Percentiles rank a stretch among this genome's conserved stretches.
phyloP scores from a whole-genome alignment of 169 alveolate genomes.

The Cryptosporidium ubiquitum region DNA sequence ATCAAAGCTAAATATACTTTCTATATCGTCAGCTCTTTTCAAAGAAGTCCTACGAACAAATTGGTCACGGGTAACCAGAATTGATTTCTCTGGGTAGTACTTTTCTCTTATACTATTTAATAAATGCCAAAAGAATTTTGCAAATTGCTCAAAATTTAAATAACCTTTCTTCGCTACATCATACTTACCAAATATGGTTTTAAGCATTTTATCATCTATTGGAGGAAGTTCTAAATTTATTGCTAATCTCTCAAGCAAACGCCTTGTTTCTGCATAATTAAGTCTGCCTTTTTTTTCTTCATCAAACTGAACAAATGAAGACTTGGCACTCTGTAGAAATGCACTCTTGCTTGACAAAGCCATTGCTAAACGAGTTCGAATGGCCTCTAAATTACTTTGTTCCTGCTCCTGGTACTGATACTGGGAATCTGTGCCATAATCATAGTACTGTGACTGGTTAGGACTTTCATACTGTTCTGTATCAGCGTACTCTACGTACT shows the following conservation, averaged over 20 bases:
- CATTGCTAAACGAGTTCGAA: conserved; percentile 57
- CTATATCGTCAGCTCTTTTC: conserved; percentile 33
- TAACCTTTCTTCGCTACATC: conserved; percentile 33
- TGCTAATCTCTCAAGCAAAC: conserved; percentile 75
- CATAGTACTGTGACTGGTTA: conserved; percentile 3
- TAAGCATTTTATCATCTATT: conserved; percentile 72
- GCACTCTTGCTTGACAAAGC: conserved; percentile 61
- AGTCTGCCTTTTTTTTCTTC: conserved; percentile 47
- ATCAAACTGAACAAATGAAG: conserved; percentile 76
- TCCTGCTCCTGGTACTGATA: conserved; percentile 8
- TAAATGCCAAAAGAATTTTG: conserved; percentile 76
- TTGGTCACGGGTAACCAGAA: conserved; percentile 75
- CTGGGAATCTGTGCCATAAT: neutral
- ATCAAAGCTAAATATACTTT: conserved; percentile 74
- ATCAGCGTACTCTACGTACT: neutral
- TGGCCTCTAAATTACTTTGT: conserved; percentile 38
- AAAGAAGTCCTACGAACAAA: conserved; percentile 78
- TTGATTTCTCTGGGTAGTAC: conserved; percentile 76
- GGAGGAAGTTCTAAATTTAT: conserved; percentile 79
- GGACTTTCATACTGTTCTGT: neutral
- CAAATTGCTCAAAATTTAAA: conserved; percentile 76
- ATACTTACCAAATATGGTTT: conserved; percentile 36
- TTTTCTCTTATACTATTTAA: conserved; percentile 78
- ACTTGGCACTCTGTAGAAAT: conserved; percentile 70
- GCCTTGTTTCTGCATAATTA: conserved; percentile 37